These are phyloP conservation scores for Spinacia oleracea DNA, from an alignment of 179 eudicot species.

Conservation along the genomic window DNA sequence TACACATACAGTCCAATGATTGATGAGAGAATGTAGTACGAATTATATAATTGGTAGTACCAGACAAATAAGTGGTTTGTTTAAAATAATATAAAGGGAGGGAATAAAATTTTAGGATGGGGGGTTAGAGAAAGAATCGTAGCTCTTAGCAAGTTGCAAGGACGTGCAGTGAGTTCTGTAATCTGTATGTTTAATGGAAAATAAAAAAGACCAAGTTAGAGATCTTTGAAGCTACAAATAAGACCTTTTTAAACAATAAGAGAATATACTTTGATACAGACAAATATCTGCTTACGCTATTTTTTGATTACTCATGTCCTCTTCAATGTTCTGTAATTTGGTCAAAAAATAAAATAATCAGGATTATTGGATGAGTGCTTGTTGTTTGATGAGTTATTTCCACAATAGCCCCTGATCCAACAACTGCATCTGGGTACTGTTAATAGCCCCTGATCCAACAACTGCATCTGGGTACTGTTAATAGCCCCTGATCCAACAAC, in stretches of 20 bases:
- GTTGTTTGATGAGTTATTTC: neutral
- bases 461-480: too few species aligned
- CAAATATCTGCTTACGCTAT: slow-evolving; percentile 30
- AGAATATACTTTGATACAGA: slow-evolving; percentile 28
- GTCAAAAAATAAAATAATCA: neutral
- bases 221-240: slow-evolving; percentile 18
- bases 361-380: slow-evolving; percentile 1
- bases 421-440: neutral
- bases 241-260: neutral
- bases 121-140: slow-evolving; percentile 19
- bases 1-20: slow-evolving; percentile 25
- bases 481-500: neutral
- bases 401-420: slow-evolving; percentile 3
- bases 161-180: slow-evolving; percentile 31
- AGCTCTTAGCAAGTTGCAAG: slow-evolving; percentile 27
- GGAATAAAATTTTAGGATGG: slow-evolving; percentile 9
- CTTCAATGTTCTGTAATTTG: neutral
- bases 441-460: neutral
- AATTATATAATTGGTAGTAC: slow-evolving; percentile 5
- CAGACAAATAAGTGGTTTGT: slow-evolving; percentile 19
- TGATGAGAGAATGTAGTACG: slow-evolving; percentile 10
- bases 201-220: neutral
- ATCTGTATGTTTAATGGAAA: neutral
- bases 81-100: neutral
- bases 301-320: slow-evolving; percentile 13